Conservation (phyloP, 2,329 filamentous ascomycete species). For the Calycina marina region DNA sequence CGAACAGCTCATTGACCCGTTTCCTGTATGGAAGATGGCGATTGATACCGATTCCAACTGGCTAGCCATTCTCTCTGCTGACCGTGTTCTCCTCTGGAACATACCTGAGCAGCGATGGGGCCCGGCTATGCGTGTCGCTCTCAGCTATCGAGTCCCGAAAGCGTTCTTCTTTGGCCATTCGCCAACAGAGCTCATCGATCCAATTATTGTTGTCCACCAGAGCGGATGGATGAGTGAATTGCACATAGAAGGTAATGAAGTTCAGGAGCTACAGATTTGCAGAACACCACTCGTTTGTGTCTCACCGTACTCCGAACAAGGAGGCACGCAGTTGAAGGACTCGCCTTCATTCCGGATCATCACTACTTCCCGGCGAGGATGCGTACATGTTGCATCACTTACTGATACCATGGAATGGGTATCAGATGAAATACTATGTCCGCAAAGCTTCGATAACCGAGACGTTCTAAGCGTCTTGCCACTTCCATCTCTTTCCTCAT, state of each 20-base stretch:
- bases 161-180: slow-evolving; percentile 47
- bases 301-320: slow-evolving; percentile 25
- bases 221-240: slow-evolving; percentile 50
- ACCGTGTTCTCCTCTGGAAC: slow-evolving; percentile 48
- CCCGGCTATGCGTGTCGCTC: slow-evolving; percentile 36
- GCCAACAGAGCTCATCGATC: slow-evolving; percentile 25
- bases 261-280: slow-evolving; percentile 33
- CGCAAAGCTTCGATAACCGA: slow-evolving; percentile 25
- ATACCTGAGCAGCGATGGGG: slow-evolving; percentile 41
- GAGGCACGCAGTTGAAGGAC: slow-evolving; percentile 2
- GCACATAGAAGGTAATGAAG: slow-evolving; percentile 28
- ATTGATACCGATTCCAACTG: slow-evolving; percentile 50
- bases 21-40: slow-evolving; percentile 46
- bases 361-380: slow-evolving; percentile 34
- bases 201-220: slow-evolving; percentile 45
- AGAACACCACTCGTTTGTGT: slow-evolving; percentile 32
- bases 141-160: slow-evolving; percentile 42
- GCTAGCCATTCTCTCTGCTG: slow-evolving; percentile 47
- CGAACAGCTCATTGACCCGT: slow-evolving; percentile 27
- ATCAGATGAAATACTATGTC: slow-evolving; percentile 27
- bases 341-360: slow-evolving; percentile 25
- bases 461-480: slow-evolving; percentile 37
- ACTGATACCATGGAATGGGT: slow-evolving; percentile 34
- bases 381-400: slow-evolving; percentile 32
- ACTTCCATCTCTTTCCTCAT: slow-evolving; percentile 40